These are phyloP conservation scores for Pseudogymnoascus sp. DNA, from an alignment of 2,329 filamentous ascomycete genomes.

Conservation along the genomic window DNA sequence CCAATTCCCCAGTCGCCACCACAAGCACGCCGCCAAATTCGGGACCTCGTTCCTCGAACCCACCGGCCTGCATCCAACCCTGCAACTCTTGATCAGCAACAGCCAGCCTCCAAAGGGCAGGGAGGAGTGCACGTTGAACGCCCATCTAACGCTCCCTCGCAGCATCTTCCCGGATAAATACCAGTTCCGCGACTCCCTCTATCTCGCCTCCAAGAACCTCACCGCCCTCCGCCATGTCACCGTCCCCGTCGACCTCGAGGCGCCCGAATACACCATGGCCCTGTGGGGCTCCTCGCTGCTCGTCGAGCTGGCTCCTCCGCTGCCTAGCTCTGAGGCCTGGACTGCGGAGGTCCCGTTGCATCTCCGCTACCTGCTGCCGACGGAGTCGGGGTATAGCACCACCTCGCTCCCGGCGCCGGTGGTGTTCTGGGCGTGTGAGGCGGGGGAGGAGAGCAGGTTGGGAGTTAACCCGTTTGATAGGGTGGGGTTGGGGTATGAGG, in stretches of 20 bases:
- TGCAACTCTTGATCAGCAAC: constrained; percentile 57
- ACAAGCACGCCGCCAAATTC: constrained; percentile 48
- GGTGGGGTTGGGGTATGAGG: constrained; percentile 76
- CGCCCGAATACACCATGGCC: constrained; percentile 69
- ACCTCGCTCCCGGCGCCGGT: constrained; percentile 68
- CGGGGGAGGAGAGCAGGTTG: constrained; percentile 58
- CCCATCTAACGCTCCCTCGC: constrained; percentile 75
- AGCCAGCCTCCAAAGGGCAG: constrained; percentile 42
- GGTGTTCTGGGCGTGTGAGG: constrained; percentile 83
- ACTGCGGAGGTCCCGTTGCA: constrained; percentile 71
- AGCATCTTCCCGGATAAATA: constrained; percentile 80
- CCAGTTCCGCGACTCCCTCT: constrained; percentile 68
- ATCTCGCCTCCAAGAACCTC: constrained; percentile 74
- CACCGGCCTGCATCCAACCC: constrained; percentile 73
- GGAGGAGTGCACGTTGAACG: constrained; percentile 62
- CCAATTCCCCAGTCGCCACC: constrained; percentile 74
- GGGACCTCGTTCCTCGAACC: constrained; percentile 57
- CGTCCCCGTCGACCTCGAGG: constrained; percentile 80
- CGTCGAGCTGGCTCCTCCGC: constrained; percentile 57
- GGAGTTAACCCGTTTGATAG: constrained; percentile 76
- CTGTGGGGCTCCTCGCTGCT: constrained; percentile 75
- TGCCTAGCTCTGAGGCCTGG: constrained; percentile 38
- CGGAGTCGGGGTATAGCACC: constrained; percentile 41
- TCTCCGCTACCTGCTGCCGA: constrained; percentile 67
- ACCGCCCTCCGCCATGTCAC: constrained; percentile 57